Conservation (phyloP, 148 eudicot species). For the Drosera capensis region DNA sequence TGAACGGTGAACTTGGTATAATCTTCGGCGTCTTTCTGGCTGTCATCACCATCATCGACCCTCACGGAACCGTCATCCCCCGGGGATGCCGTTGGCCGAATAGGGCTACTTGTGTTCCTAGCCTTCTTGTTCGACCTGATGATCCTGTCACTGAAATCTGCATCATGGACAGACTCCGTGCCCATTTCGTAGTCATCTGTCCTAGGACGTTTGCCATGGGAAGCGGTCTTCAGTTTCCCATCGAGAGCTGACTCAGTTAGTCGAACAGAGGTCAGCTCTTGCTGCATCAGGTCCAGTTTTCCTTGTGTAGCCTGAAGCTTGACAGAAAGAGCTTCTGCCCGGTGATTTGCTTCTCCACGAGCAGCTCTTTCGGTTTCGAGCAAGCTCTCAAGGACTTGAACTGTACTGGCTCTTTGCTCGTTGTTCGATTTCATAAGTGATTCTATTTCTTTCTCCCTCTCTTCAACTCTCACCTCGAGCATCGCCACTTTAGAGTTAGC, state of each 20-base stretch:
- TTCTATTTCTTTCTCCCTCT: constrained; percentile 81
- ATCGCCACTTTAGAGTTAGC: constrained; percentile 48
- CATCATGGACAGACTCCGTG: constrained; percentile 38
- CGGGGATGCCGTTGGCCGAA: constrained; percentile 18
- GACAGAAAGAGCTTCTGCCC: constrained; percentile 73
- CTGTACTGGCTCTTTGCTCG: constrained; percentile 61
- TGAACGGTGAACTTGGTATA: constrained; percentile 57
- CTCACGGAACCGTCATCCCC: constrained; percentile 60
- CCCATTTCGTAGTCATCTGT: constrained; percentile 60
- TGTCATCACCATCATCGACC: constrained; percentile 45
- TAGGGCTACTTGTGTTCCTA: constrained; percentile 45
- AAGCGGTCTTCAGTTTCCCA: constrained; percentile 51
- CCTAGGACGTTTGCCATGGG: constrained; percentile 67
- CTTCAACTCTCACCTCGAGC: constrained; percentile 75
- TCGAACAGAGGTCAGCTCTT: constrained; percentile 56
- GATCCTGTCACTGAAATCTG: constrained; percentile 24
- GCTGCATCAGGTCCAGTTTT: constrained; percentile 64
- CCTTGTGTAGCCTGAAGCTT: constrained; percentile 77
- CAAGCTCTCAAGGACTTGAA: constrained; percentile 61
- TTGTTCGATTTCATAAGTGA: constrained; percentile 55
- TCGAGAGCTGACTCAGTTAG: constrained; percentile 61
- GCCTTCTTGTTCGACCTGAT: constrained; percentile 46
- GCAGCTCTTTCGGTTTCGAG: constrained; percentile 70
- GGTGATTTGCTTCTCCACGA: constrained; percentile 62
- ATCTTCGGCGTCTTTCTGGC: constrained; percentile 48